Evolutionary conservation across 345 rosid species (phyloP), one percentile per base, ranked within the genome.

Genomic region (Eucalyptus lansdowneana): DNA sequence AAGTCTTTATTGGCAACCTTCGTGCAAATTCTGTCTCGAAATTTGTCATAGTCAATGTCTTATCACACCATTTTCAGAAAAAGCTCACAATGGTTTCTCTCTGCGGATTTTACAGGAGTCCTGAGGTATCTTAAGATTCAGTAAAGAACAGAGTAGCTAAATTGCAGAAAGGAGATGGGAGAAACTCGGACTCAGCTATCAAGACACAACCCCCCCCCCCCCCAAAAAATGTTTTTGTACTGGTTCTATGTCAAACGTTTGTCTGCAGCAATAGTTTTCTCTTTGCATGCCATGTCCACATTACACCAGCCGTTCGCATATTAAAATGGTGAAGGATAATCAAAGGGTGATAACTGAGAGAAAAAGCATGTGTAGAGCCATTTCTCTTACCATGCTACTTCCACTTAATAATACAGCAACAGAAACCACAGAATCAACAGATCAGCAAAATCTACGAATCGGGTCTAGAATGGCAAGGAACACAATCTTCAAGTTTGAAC

Each of bases 91-190:
- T 50, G 62, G 2, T 87, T 69, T 8, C 58, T 40, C 60, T 40
- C 44, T 44, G 83, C 31, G 83, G 83, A 37, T 49, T 89, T 85
- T 47, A 13, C 67, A 90, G 94, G 94, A 92, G 56, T 90, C 86
- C 27, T 89, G 50, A 90, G 80, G 87, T 45, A 89, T 86, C 87
- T 89, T 16, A 90, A 90, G 93, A 67, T 92, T 87, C 91, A 89
- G 86, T 80, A 53, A 89, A 89, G 87, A 86, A 47, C 88, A 62
- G 31, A 69, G 44, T 22, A 7, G 24, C 44, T 50, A 86, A 50
- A 86, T 86, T 51, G 56, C 58, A 17, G 31, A 27, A n/a, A 50
- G 60, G 87, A 50, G 40, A 50, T 15, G 25, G 31, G 42, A 31
- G 58, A 45, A 22, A 9, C 42, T n/a, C 8, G 44, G 37, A 86